Base-by-base conservation (phyloP, 768 basidiomycete genomes). In the Psilocybe sp. region DNA sequence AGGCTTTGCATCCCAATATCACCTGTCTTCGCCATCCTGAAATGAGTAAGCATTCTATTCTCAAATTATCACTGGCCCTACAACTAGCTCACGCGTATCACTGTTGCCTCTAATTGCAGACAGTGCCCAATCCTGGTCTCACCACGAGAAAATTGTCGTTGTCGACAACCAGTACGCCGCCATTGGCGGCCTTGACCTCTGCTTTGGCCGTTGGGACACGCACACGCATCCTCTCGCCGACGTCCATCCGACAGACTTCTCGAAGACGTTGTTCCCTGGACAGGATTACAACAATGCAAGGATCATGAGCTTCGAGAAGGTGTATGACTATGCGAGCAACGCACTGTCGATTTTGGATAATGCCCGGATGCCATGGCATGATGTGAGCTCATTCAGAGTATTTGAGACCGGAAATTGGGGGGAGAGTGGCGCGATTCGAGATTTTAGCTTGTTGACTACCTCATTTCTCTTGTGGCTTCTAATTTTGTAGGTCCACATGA, bases 161-260 rank as follows among this genome's bases (percentile, higher is more conserved):
- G 85, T 96, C 6, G 94, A 97, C 64, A 91, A 93, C 61, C 84
- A 88, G 59, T 77, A 73, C 44, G 92, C 90, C 2, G 89, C 87
- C 57, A 84, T 97, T 47, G 97, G 97, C 18, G 97, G 97, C 10
- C 81, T 99, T 23, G 97, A 99, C 65, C 76, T 97, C 14, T 98
- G 93, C 72, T 97, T 94, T 58, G 97, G 97, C 10, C 87, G 97
- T 15, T 99, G 96, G 95, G 97, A 98, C 69, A 92, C 89, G 0
- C 83, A 91, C 61, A 87, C 73, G 36, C 89, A 93, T 64, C 94
- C 94, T 1, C 78, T 98, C 35, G 88, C 94, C 3, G 96, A 99
- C 60, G 90, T 83, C 2, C 94, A 98, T 62, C 93, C 92, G 0
- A 92, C 92, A 2, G 77, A 94, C 58, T 93, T 94, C 62, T 67